A percentile compares a stretch with the other conserved stretches of the same genome.
Evolutionary conservation across 768 basidiomycete genomes (phyloP).

Genomic region (Tulasnella sp.): DNA sequence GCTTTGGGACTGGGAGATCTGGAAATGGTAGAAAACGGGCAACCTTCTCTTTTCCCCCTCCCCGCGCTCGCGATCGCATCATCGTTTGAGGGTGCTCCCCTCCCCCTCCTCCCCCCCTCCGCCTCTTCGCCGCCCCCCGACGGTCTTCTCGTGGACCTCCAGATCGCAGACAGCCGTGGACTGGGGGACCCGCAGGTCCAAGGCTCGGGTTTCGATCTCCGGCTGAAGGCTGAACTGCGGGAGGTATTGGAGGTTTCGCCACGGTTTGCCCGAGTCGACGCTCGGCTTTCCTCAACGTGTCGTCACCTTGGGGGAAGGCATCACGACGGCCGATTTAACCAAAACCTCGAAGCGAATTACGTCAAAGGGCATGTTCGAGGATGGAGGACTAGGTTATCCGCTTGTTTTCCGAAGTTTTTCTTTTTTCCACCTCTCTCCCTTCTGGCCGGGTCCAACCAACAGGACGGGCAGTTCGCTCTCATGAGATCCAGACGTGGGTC

Average conservation of each 20-base stretch:
- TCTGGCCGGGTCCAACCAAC: not conserved
- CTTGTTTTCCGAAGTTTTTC: not conserved
- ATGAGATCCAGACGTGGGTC: not conserved
- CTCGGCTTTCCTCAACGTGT: not conserved
- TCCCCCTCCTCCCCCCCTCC: not conserved
- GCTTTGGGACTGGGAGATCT: constrained; percentile 1
- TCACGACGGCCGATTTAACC: no score
- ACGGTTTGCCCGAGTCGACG: not conserved
- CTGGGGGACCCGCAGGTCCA: not conserved
- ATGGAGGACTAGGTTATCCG: not conserved
- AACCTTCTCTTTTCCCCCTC: no score
- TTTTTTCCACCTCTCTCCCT: not conserved
- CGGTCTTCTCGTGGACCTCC: not conserved
- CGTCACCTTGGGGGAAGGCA: not conserved
- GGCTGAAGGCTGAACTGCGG: not conserved
- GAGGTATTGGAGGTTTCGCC: not conserved
- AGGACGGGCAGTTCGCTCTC: not conserved
- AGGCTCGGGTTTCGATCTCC: not conserved
- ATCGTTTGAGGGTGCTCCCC: not conserved
- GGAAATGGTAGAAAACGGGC: not conserved
- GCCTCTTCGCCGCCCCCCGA: not conserved
- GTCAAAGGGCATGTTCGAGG: not conserved
- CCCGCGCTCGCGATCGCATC: not conserved
- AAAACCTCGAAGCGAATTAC: not conserved
- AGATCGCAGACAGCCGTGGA: not conserved